A percentile compares a stretch with the other conserved stretches of the same genome.
phyloP scores from a whole-genome alignment of 139 green algal species.

The Tetraselmis chui region DNA sequence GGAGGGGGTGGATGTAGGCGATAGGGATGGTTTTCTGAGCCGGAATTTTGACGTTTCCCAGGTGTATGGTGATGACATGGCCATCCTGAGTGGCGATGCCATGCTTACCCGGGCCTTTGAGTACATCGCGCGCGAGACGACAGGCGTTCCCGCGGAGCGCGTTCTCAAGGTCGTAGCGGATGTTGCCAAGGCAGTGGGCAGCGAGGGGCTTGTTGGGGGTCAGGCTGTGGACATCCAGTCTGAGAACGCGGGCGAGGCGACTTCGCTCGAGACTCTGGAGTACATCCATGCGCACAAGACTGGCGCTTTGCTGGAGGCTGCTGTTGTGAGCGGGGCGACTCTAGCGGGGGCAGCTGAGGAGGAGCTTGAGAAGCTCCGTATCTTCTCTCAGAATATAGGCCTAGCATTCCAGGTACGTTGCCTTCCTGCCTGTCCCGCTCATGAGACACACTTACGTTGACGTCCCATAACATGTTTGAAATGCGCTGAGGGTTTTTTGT shows the following conservation, averaged over 20 bases:
- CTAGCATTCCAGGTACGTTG: slow-evolving; percentile 91
- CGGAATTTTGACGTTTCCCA: slow-evolving; percentile 30
- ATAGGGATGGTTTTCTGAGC: too few species aligned
- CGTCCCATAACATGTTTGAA: too few species aligned
- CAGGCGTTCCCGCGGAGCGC: slow-evolving; percentile 68
- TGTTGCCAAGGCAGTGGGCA: slow-evolving; percentile 78
- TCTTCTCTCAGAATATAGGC: slow-evolving; percentile 89
- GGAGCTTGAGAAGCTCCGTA: slow-evolving; percentile 82
- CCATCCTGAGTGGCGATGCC: slow-evolving; percentile 94
- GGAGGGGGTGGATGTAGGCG: too few species aligned
- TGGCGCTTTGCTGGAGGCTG: slow-evolving; percentile 84
- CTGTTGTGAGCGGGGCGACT: not conserved
- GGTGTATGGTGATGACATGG: slow-evolving; percentile 94
- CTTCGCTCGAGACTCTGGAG: slow-evolving; percentile 75
- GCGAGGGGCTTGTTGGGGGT: slow-evolving; percentile 87
- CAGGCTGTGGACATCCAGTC: slow-evolving; percentile 95
- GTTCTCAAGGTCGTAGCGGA: slow-evolving; percentile 80
- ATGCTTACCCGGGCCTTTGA: slow-evolving; percentile 92
- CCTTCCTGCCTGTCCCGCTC: too few species aligned
- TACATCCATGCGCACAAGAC: slow-evolving; percentile 99
- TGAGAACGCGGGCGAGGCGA: slow-evolving; percentile 14
- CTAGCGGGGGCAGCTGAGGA: slow-evolving; percentile 60
- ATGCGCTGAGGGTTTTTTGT: too few species aligned
- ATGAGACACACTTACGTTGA: too few species aligned
- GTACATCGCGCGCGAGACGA: slow-evolving; percentile 86